Conservation (phyloP, 106 monocot genomes). For the Ottelia alismoides region DNA sequence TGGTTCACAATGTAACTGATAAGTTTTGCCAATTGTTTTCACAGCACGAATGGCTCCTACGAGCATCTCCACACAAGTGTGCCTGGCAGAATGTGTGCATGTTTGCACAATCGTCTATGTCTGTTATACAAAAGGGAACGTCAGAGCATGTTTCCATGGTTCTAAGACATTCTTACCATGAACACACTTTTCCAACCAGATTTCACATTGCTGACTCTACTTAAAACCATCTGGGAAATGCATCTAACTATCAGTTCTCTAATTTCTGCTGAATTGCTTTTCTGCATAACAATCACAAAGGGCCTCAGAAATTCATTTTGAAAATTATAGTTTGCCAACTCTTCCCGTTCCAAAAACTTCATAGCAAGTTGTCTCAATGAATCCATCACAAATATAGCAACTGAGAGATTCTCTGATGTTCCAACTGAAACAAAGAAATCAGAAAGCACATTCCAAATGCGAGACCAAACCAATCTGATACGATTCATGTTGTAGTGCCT, state of each 20-base stretch:
- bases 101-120: neutral
- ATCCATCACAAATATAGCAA: constrained; percentile 99
- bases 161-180: constrained; percentile 33
- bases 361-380: constrained; percentile 84
- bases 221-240: constrained; percentile 93
- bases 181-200: constrained; percentile 99
- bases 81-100: no score
- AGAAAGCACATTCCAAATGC: constrained; percentile 90
- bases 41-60: no score
- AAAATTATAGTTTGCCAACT: constrained; percentile 93
- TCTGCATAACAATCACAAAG: constrained; percentile 91
- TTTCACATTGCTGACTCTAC: constrained; percentile 85
- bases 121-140: neutral
- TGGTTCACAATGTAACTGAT: no score
- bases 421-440: constrained; percentile 95
- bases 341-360: constrained; percentile 95
- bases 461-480: constrained; percentile 93
- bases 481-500: constrained; percentile 99
- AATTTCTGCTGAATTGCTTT: constrained; percentile 76
- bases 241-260: constrained; percentile 86
- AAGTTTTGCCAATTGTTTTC: no score
- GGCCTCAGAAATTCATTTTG: constrained; percentile 93
- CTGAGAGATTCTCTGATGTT: constrained; percentile 84
- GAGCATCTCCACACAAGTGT: no score
- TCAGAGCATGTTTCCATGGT: no score